Base-by-base conservation (phyloP, 768 basidiomycete genomes). In the Hygrophoropsis aurantiaca region DNA sequence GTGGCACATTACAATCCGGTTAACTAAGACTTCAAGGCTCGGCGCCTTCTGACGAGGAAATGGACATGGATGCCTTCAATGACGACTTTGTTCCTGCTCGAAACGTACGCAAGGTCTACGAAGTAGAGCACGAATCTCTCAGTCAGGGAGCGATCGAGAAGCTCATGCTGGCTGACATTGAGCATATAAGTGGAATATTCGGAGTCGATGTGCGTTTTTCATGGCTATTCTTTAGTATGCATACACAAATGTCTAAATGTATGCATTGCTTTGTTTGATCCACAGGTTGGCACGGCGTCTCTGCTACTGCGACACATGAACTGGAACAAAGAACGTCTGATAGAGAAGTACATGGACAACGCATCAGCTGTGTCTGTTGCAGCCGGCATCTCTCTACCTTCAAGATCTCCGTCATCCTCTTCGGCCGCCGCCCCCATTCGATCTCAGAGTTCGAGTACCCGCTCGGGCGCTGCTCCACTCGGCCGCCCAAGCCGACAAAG, bases 271-370 rank as follows among this genome's bases (percentile, higher is more conserved):
- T 6, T 41, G 7, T 2, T 41, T n/a, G 18, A 11, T 19, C 42
- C 34, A 16, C 62, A 94, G 92, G 56, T 67, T 2, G 79, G 79
- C 57, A 79, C 79, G 2, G 94, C 94, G 4, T 76, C 82, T 2
- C 71, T 94, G 24, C 76, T 99, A 5, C 72, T 99, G 49, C 82
- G 94, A 23, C 72, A 89, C 69, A 81, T 87, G 74, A 74, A 78
- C 46, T 99, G 97, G 97, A 98, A 98, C 75, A 91, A 90, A 62
- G 97, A 99, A 64, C 85, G 86, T 46, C 79, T 99, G 18, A 91
- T 93, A 56, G 95, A 98, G 71, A 88, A 90, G 65, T 98, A 91
- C 70, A 97, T 97, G 93, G 95, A 97, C 58, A 89, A 92, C 50
- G 81, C 90, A 1, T 74, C 82, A 16, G 69, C 72, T 7, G 79